Conservation (phyloP, 164 flowering plant genomes). For the Magnolia officinalis region DNA sequence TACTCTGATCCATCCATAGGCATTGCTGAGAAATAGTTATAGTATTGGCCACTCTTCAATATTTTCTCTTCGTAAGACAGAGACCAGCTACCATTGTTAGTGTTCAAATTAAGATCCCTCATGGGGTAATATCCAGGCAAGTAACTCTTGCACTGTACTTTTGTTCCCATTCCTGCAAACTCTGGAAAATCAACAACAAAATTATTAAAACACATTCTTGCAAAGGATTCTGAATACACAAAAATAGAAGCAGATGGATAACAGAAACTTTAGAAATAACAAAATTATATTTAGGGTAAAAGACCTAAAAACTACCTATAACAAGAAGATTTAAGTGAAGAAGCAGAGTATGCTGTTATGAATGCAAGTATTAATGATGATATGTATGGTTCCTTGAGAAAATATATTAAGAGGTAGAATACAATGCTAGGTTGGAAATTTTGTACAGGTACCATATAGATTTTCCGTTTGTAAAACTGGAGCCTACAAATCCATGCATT, state of each 20-base stretch:
- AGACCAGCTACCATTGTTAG: conserved; percentile 65
- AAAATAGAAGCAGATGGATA: not conserved
- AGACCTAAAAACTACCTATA: too few relatives aligned
- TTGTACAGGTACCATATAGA: too few relatives aligned
- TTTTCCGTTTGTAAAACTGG: too few relatives aligned
- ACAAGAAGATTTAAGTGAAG: too few relatives aligned
- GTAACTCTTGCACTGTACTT: conserved; percentile 65
- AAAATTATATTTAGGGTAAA: too few relatives aligned
- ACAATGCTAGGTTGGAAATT: too few relatives aligned
- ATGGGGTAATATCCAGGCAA: conserved; percentile 64
- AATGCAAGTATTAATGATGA: too few relatives aligned
- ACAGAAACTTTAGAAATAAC: not conserved
- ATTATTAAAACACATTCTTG: not conserved
- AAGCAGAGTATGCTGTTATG: too few relatives aligned
- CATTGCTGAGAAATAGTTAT: conserved; percentile 39
- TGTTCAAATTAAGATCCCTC: conserved; percentile 76
- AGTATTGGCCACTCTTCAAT: conserved; percentile 51
- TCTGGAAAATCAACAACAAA: conserved; percentile 10
- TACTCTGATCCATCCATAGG: conserved; percentile 42
- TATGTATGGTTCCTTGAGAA: too few relatives aligned
- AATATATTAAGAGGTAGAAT: too few relatives aligned
- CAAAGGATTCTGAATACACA: not conserved
- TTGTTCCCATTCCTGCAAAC: conserved; percentile 83
- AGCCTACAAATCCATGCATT: too few relatives aligned
- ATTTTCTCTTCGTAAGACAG: conserved; percentile 48